Conservation (phyloP, 371 early-diverging fungal species). For the Coemansia sp. region DNA sequence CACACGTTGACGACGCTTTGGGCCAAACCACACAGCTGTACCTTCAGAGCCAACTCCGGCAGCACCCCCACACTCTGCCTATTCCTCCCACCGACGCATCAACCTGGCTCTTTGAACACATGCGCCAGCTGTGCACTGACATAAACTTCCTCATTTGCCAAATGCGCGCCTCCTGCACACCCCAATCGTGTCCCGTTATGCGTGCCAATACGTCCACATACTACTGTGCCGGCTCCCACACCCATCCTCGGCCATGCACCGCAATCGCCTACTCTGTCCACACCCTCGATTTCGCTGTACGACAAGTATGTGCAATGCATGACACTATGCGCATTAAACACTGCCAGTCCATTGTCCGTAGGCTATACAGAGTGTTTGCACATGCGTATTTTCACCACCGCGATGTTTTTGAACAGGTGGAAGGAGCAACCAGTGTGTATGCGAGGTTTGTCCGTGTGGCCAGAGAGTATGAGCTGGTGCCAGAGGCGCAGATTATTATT, state of each 20-base stretch:
- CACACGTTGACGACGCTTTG: slow-evolving; percentile 47
- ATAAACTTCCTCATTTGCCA: slow-evolving; percentile 66
- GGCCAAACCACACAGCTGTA: slow-evolving; percentile 78
- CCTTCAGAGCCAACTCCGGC: slow-evolving; percentile 76
- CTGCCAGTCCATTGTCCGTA: slow-evolving; percentile 82
- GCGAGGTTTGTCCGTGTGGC: slow-evolving; percentile 75
- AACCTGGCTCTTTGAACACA: slow-evolving; percentile 89
- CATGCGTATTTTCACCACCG: slow-evolving; percentile 92
- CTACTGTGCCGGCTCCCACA: slow-evolving; percentile 86
- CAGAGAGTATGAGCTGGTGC: slow-evolving; percentile 62
- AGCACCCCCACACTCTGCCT: slow-evolving; percentile 51
- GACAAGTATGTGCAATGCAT: slow-evolving; percentile 74
- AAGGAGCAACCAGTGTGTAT: slow-evolving; percentile 78
- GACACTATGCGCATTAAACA: slow-evolving; percentile 56
- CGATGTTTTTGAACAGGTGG: slow-evolving; percentile 82
- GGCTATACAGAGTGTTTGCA: slow-evolving; percentile 94
- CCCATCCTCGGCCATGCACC: slow-evolving; percentile 55
- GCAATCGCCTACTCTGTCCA: slow-evolving; percentile 94
- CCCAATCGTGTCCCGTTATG: slow-evolving; percentile 86
- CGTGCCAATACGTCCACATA: slow-evolving; percentile 89
- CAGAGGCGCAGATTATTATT: slow-evolving; percentile 66
- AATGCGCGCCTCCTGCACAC: slow-evolving; percentile 77
- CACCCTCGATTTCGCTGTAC: slow-evolving; percentile 85
- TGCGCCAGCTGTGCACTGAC: slow-evolving; percentile 81
- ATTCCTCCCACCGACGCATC: neutral